Percentiles rank a stretch among this genome's conserved stretches.
phyloP scores from a whole-genome alignment of 495 filamentous ascomycete genomes.

The Oidiodendron maius region DNA sequence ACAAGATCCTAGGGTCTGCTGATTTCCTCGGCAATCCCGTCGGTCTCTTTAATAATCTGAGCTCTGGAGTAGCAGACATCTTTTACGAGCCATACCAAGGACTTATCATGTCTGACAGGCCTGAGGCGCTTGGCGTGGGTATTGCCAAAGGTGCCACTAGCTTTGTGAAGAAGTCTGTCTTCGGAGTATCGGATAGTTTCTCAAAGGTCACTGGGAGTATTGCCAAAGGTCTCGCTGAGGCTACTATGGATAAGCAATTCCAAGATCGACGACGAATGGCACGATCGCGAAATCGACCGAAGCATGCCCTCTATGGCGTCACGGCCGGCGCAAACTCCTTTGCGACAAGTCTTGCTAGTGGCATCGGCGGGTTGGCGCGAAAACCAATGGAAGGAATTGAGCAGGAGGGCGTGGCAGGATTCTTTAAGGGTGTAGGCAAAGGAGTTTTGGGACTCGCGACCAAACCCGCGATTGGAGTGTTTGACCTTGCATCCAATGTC shows the following conservation, averaged over 20 bases:
- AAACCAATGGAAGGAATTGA: constrained; percentile 95
- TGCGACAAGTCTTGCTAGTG: constrained; percentile 83
- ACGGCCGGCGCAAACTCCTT: constrained; percentile 94
- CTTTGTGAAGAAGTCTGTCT: constrained; percentile 98
- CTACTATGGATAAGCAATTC: constrained; percentile 96
- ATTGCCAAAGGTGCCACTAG: constrained; percentile 95
- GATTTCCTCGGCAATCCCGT: constrained; percentile 99
- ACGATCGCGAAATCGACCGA: constrained; percentile 85
- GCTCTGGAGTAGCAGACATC: constrained; percentile 92
- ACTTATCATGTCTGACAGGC: constrained; percentile 89
- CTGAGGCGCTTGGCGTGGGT: constrained; percentile 88
- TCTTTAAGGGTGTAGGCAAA: constrained; percentile 97
- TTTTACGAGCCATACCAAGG: constrained; percentile 99
- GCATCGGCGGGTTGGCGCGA: constrained; percentile 84
- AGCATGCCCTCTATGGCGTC: constrained; percentile 94
- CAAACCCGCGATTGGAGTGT: constrained; percentile 93
- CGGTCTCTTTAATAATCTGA: constrained; percentile 96
- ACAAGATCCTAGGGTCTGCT: constrained; percentile 92
- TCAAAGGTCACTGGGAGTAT: constrained; percentile 95
- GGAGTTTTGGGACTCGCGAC: constrained; percentile 87
- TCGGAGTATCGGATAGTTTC: constrained; percentile 91
- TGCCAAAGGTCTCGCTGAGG: constrained; percentile 89
- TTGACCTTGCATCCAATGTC: constrained; percentile 93
- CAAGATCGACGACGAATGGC: constrained; percentile 94
- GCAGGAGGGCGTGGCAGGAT: constrained; percentile 86